A percentile compares a stretch with the other conserved stretches of the same genome.
Evolutionary conservation across 345 rosid genomes (phyloP).

Genomic region (Gossypium mustelinum): DNA sequence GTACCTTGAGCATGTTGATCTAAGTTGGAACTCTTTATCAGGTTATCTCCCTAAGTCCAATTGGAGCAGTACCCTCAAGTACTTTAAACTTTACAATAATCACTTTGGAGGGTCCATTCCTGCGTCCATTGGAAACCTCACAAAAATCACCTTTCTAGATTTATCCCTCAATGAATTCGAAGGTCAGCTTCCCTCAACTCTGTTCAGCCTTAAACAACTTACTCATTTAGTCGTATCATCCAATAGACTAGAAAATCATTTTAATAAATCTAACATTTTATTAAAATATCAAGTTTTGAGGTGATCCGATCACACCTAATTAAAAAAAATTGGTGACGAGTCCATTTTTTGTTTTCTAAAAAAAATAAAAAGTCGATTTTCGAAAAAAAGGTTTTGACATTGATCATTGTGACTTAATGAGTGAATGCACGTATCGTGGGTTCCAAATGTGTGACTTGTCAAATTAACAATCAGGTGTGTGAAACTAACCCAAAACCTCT

Average conservation of each 20-base stretch:
- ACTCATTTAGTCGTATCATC: neutral
- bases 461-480: no score
- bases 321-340: no score
- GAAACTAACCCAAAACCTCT: no score
- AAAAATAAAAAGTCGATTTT: no score
- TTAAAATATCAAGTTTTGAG: neutral
- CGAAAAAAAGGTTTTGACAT: no score
- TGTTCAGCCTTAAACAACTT: neutral
- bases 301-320: neutral
- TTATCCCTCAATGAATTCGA: neutral
- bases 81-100: no score
- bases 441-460: no score
- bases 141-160: neutral
- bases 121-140: neutral
- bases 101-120: neutral
- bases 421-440: no score
- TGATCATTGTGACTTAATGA: no score
- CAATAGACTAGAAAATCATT: neutral
- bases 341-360: no score
- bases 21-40: neutral
- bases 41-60: neutral
- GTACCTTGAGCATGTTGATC: neutral
- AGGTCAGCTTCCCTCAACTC: neutral
- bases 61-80: neutral
- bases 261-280: no score